These are phyloP conservation scores for Protea cynaroides DNA, from an alignment of 164 flowering plant species.

Conservation along the genomic window DNA sequence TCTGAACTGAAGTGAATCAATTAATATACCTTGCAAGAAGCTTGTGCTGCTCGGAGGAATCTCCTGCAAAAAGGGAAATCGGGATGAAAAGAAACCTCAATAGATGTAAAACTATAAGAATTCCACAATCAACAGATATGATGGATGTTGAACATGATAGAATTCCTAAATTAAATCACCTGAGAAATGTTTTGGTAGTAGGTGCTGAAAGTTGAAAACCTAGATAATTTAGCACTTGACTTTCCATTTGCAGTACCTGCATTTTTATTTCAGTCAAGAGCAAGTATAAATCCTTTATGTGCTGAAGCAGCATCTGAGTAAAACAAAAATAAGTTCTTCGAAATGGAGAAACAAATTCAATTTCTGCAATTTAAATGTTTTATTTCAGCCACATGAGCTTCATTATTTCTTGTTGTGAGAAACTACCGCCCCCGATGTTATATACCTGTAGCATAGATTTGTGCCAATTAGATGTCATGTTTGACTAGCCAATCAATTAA, in stretches of 20 bases:
- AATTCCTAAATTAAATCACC: constrained; percentile 49
- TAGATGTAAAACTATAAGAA: neutral
- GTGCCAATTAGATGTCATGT: too few species aligned
- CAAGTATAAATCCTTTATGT: too few species aligned
- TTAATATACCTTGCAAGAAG: constrained; percentile 50
- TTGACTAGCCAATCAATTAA: too few species aligned
- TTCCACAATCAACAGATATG: too few species aligned
- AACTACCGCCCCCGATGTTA: too few species aligned
- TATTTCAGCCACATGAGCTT: too few species aligned
- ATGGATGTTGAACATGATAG: constrained; percentile 62
- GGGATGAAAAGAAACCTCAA: neutral
- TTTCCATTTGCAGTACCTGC: constrained; percentile 92
- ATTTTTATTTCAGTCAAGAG: constrained; percentile 6
- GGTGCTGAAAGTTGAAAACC: constrained; percentile 68
- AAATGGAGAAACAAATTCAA: too few species aligned
- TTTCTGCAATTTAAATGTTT: too few species aligned
- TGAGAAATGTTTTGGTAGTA: constrained; percentile 74
- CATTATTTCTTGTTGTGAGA: too few species aligned
- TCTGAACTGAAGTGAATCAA: neutral
- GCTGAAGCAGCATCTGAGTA: too few species aligned
- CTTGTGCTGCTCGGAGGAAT: constrained; percentile 83
- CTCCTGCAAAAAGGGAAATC: constrained; percentile 47
- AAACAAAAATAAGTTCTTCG: too few species aligned
- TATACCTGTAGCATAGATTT: too few species aligned
- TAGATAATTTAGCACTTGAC: constrained; percentile 47